Conservation (phyloP, 1,284 basidiomycete species). For the Vanrija pseudolonga region DNA sequence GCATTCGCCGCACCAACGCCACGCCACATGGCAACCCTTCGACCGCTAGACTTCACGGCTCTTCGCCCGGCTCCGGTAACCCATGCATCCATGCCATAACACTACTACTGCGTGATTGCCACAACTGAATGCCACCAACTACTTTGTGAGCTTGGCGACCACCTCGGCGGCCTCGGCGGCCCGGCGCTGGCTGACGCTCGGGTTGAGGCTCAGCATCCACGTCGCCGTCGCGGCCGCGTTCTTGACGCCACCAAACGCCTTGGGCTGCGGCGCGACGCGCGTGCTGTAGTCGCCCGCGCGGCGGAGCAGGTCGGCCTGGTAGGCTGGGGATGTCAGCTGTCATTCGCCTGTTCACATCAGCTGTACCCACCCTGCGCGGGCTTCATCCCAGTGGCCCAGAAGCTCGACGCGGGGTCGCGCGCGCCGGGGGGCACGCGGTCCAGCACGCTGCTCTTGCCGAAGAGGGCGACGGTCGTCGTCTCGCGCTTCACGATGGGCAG, state of each 20-base stretch:
- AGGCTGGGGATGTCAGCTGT: constrained; percentile 11
- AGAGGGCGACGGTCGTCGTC: neutral
- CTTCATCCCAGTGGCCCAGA: constrained; percentile 22
- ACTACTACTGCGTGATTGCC: no score
- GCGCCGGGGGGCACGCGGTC: neutral
- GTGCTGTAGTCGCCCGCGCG: constrained; percentile 22
- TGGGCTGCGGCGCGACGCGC: constrained; percentile 6
- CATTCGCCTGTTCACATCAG: no score
- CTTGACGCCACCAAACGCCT: neutral
- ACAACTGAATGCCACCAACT: neutral
- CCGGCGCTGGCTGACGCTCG: neutral
- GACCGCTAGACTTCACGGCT: no score
- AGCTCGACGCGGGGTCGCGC: neutral
- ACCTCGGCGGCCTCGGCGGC: constrained; percentile 1
- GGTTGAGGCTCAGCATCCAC: constrained; percentile 7
- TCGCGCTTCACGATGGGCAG: neutral
- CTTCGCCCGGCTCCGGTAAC: no score
- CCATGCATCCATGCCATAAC: neutral
- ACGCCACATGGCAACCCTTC: no score
- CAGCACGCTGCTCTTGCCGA: constrained; percentile 4
- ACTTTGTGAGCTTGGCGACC: no score
- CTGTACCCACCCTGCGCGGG: constrained; percentile 10
- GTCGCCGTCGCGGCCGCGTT: neutral
- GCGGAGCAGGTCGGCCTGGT: constrained; percentile 20
- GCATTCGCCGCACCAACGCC: no score